Percentiles rank a stretch among this genome's conserved stretches.
phyloP scores from a whole-genome alignment of 2,329 filamentous ascomycete species.

The Aspergillus aculeatinus region DNA sequence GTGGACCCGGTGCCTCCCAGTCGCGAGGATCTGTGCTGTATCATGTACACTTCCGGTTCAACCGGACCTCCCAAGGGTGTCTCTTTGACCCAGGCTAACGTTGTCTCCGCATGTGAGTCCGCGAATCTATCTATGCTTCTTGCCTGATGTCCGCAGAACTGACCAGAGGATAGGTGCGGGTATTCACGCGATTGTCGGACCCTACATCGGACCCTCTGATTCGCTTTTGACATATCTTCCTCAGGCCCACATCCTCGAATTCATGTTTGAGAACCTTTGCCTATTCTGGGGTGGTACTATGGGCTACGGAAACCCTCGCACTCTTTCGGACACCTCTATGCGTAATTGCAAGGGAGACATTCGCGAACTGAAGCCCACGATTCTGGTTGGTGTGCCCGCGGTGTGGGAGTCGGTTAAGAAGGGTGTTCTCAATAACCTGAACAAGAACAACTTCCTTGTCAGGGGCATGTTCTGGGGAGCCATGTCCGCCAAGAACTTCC shows the following conservation, averaged over 20 bases:
- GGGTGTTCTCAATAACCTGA: conserved; percentile 79
- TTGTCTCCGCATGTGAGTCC: conserved; percentile 71
- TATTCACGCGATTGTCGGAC: conserved; percentile 72
- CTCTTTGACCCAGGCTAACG: conserved; percentile 74
- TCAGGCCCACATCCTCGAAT: conserved; percentile 93
- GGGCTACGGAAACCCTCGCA: conserved; percentile 89
- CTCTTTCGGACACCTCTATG: conserved; percentile 80
- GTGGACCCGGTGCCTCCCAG: conserved; percentile 69
- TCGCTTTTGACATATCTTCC: conserved; percentile 86
- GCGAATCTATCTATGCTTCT: background rate
- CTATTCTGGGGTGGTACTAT: conserved; percentile 87
- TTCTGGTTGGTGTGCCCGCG: conserved; percentile 91
- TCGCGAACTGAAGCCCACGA: conserved; percentile 81
- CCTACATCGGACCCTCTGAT: conserved; percentile 74
- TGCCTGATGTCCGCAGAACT: background rate
- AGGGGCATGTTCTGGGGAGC: conserved; percentile 76
- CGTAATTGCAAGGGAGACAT: conserved; percentile 92
- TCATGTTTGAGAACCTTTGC: conserved; percentile 89
- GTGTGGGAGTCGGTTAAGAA: conserved; percentile 98
- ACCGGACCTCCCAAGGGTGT: conserved; percentile 89
- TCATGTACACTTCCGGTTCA: conserved; percentile 81
- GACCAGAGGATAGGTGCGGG: conserved; percentile 64
- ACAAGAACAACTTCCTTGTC: conserved; percentile 66
- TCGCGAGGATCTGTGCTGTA: conserved; percentile 76
- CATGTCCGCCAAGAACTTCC: conserved; percentile 60